Evolutionary conservation across 768 basidiomycete species (phyloP).

Genomic region (Lactarius tabidus): DNA sequence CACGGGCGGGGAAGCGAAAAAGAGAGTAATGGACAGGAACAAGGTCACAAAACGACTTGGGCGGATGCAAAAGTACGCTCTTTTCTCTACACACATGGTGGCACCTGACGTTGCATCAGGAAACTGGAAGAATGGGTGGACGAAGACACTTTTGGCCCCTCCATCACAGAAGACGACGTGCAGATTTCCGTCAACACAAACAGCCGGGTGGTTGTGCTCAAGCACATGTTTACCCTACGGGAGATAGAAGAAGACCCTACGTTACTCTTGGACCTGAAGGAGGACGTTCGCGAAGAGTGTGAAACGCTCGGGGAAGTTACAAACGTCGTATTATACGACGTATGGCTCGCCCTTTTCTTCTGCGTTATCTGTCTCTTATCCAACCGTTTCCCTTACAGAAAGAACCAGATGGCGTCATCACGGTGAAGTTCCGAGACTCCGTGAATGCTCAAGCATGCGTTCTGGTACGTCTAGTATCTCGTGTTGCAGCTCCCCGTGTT

Average conservation of each 20-base stretch:
- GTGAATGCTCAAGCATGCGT: slow-evolving; percentile 93
- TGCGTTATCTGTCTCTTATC: background rate
- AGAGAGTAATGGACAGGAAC: slow-evolving; percentile 73
- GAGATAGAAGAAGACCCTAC: slow-evolving; percentile 84
- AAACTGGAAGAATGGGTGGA: slow-evolving; percentile 94
- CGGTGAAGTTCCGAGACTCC: slow-evolving; percentile 91
- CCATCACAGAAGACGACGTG: slow-evolving; percentile 52
- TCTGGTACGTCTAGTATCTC: slow-evolving; percentile 47
- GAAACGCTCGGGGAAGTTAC: slow-evolving; percentile 90
- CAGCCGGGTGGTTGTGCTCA: slow-evolving; percentile 84
- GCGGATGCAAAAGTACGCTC: slow-evolving; percentile 79
- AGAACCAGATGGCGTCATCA: slow-evolving; percentile 92
- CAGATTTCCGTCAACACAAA: slow-evolving; percentile 46
- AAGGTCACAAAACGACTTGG: slow-evolving; percentile 69
- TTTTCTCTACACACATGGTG: background rate
- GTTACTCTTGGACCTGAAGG: slow-evolving; percentile 87
- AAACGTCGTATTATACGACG: slow-evolving; percentile 92
- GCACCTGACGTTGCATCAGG: slow-evolving; percentile 39
- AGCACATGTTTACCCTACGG: slow-evolving; percentile 88
- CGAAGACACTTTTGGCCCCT: slow-evolving; percentile 85
- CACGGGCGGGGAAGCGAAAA: slow-evolving; percentile 41
- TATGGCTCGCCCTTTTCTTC: slow-evolving; percentile 40
- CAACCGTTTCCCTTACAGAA: slow-evolving; percentile 45
- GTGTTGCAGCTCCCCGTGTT: background rate
- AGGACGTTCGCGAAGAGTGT: slow-evolving; percentile 94